A percentile compares a stretch with the other conserved stretches of the same genome.
Conservation (phyloP, 805 yeast species). For the Candida nitratophila region DNA sequence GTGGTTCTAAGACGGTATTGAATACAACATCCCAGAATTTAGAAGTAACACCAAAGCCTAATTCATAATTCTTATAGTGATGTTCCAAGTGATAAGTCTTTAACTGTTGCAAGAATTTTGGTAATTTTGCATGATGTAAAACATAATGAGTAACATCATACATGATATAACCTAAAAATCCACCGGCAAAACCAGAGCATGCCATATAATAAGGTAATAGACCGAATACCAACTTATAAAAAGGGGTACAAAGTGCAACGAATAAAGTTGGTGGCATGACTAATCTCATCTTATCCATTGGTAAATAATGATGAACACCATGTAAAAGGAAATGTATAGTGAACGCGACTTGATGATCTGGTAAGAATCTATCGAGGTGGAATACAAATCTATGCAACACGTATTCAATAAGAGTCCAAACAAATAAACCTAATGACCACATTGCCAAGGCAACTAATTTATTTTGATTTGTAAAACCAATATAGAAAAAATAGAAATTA, state of each 20-base stretch:
- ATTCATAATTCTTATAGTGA: slow-evolving; percentile 93
- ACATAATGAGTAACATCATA: slow-evolving; percentile 94
- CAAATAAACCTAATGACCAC: slow-evolving; percentile 75
- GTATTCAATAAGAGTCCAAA: slow-evolving; percentile 93
- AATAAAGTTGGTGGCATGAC: slow-evolving; percentile 96
- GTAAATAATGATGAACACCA: slow-evolving; percentile 95
- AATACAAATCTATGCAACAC: slow-evolving; percentile 82
- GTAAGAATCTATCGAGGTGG: slow-evolving; percentile 85
- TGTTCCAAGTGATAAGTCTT: slow-evolving; percentile 94
- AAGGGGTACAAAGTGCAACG: slow-evolving; percentile 64
- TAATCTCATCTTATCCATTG: slow-evolving; percentile 90
- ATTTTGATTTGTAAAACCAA: slow-evolving; percentile 49
- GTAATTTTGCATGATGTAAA: slow-evolving; percentile 83
- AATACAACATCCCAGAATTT: slow-evolving; percentile 92
- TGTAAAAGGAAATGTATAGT: slow-evolving; percentile 86
- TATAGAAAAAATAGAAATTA: slow-evolving; percentile 52
- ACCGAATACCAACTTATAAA: slow-evolving; percentile 69
- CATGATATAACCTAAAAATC: slow-evolving; percentile 84
- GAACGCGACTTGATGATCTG: slow-evolving; percentile 68
- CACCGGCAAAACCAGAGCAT: slow-evolving; percentile 92
- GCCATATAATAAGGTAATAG: slow-evolving; percentile 79
- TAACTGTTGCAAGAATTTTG: slow-evolving; percentile 64
- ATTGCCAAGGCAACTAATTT: slow-evolving; percentile 41
- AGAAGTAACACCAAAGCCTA: slow-evolving; percentile 95
- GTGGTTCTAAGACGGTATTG: slow-evolving; percentile 62